phyloP scores from a whole-genome alignment of 139 green algal species.

The Astrephomene gubernaculifera region DNA sequence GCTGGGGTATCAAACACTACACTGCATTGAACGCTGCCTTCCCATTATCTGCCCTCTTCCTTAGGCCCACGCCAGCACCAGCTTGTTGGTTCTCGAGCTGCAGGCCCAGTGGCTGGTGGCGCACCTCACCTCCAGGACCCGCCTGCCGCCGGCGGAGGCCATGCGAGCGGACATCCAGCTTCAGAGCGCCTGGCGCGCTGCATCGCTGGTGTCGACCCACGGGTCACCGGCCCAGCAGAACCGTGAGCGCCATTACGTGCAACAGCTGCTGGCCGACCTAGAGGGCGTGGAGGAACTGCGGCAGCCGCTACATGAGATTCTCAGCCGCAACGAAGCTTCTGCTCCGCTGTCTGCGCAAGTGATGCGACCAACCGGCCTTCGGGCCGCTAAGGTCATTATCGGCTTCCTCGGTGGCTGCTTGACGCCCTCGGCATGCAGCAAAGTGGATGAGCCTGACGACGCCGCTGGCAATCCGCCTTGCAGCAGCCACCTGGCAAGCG shows the following conservation, averaged over 20 bases:
- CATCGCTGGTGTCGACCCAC: constrained; percentile 10
- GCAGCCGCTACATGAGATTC: not conserved
- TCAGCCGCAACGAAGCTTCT: no score
- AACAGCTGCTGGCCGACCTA: constrained; percentile 16
- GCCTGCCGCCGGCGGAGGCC: not conserved
- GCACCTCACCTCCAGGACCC: not conserved
- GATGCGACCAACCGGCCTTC: no score
- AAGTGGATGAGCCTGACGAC: no score
- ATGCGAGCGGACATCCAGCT: not conserved
- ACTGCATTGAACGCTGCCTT: not conserved
- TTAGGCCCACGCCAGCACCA: not conserved
- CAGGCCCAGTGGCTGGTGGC: constrained; percentile 38
- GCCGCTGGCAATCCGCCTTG: no score
- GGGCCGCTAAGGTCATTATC: no score
- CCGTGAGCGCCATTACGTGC: not conserved
- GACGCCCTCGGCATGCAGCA: no score
- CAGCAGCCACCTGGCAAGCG: no score
- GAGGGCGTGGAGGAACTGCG: not conserved
- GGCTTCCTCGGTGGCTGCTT: no score
- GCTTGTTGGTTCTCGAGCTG: constrained; percentile 23
- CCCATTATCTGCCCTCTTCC: not conserved
- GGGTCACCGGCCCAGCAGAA: not conserved
- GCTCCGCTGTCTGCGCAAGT: no score
- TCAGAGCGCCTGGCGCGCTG: constrained; percentile 10
- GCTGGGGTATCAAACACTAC: not conserved